These are phyloP conservation scores for Waltergamsia citrina DNA, from an alignment of 2,329 filamentous ascomycete species.

Conservation along the genomic window DNA sequence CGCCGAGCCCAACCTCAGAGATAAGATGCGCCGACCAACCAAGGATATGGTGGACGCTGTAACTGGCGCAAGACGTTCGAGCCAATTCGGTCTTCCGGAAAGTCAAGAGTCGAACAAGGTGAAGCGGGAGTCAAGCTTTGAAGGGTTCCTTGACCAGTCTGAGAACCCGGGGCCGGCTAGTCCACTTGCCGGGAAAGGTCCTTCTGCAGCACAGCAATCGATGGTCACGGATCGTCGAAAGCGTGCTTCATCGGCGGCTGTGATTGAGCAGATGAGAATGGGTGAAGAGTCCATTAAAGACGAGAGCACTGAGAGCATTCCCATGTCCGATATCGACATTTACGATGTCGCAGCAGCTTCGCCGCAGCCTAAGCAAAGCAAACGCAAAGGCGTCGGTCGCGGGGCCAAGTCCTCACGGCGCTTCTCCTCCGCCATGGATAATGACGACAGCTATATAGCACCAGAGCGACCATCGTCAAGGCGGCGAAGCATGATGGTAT, in stretches of 20 bases:
- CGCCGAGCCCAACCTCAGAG: conserved; percentile 69
- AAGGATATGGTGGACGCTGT: conserved; percentile 71
- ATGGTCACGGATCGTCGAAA: conserved; percentile 29
- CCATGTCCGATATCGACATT: conserved; percentile 30
- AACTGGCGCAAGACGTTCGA: conserved; percentile 35
- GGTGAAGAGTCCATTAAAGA: conserved; percentile 9
- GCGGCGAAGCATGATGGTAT: conserved; percentile 52
- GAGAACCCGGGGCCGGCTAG: conserved; percentile 17
- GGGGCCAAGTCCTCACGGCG: conserved; percentile 22
- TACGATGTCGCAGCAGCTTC: conserved; percentile 46
- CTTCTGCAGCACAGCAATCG: conserved; percentile 14
- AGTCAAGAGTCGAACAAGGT: conserved; percentile 14
- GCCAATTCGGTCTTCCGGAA: conserved; percentile 19
- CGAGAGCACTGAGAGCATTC: conserved; percentile 7
- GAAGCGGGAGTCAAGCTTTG: conserved; percentile 22
- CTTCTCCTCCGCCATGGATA: conserved; percentile 26
- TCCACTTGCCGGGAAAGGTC: conserved; percentile 30
- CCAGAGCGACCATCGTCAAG: conserved; percentile 26
- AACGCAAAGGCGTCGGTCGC: conserved; percentile 16
- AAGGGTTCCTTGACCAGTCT: conserved; percentile 17
- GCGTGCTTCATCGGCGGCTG: conserved; percentile 21
- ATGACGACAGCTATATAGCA: conserved; percentile 18
- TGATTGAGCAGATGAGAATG: conserved; percentile 8
- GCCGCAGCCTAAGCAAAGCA: conserved; percentile 22
- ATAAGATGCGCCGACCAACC: conserved; percentile 75